A percentile compares a stretch with the other conserved stretches of the same genome.
Conservation (phyloP, 2,329 filamentous ascomycete species). For the Remersonia thermophila region DNA sequence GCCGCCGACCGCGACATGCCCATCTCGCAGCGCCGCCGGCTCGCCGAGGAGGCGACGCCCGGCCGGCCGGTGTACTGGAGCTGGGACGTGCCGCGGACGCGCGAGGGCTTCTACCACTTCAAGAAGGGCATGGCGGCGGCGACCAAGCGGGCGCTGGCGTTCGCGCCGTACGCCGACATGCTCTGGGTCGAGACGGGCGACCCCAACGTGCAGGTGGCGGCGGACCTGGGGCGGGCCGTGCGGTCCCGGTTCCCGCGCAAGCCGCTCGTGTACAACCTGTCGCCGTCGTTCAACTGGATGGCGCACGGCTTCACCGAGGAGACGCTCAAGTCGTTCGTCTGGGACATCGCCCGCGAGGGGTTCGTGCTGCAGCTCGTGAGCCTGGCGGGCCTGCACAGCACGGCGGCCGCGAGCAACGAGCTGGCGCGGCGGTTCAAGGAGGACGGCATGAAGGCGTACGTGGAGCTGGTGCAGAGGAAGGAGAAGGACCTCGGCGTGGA, state of each 20-base stretch:
- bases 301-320: slow-evolving; percentile 78
- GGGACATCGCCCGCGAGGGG: slow-evolving; percentile 86
- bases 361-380: slow-evolving; percentile 59
- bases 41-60: slow-evolving; percentile 57
- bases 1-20: slow-evolving; percentile 59
- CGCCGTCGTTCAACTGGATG: slow-evolving; percentile 98
- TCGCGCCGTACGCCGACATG: slow-evolving; percentile 84
- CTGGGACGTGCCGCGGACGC: slow-evolving; percentile 84
- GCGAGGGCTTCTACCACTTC: slow-evolving; percentile 92
- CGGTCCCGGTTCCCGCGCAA: slow-evolving; percentile 60
- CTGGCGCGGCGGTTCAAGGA: slow-evolving; percentile 72
- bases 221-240: slow-evolving; percentile 65
- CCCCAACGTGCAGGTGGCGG: slow-evolving; percentile 67
- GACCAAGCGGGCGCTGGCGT: slow-evolving; percentile 85
- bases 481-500: slow-evolving; percentile 89
- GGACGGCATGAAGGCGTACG: slow-evolving; percentile 94
- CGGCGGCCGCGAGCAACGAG: slow-evolving; percentile 54
- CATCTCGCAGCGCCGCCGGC: slow-evolving; percentile 60
- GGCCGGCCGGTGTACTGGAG: slow-evolving; percentile 58
- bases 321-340: slow-evolving; percentile 81
- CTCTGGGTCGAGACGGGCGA: slow-evolving; percentile 96
- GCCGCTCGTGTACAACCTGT: slow-evolving; percentile 91
- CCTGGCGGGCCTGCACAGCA: slow-evolving; percentile 54
- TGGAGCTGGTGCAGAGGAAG: slow-evolving; percentile 76
- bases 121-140: slow-evolving; percentile 71